phyloP scores from a whole-genome alignment of 2,329 filamentous ascomycete genomes.

The Aspergillus neoniger region DNA sequence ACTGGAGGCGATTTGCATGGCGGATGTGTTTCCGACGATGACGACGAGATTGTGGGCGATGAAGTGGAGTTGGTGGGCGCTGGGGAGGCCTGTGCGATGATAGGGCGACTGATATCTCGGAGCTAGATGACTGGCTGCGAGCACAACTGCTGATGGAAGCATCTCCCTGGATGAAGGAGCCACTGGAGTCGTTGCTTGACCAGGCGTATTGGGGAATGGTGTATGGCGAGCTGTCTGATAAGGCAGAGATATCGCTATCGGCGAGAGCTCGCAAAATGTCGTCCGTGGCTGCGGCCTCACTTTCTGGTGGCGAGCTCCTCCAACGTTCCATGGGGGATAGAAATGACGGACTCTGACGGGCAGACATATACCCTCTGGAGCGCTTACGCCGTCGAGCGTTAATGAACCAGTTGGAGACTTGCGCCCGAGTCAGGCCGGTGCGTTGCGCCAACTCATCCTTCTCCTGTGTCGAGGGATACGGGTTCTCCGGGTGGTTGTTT shows the following conservation, averaged over 20 bases:
- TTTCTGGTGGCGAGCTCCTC: slow-evolving; percentile 65
- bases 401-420: slow-evolving; percentile 87
- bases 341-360: slow-evolving; percentile 26
- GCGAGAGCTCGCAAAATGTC: slow-evolving; percentile 62
- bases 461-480: slow-evolving; percentile 82
- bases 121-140: slow-evolving; percentile 53
- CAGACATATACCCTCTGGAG: background rate
- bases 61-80: slow-evolving; percentile 17
- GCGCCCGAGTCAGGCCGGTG: slow-evolving; percentile 76
- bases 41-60: slow-evolving; percentile 6
- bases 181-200: slow-evolving; percentile 50
- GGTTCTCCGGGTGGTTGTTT: slow-evolving; percentile 71
- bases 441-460: slow-evolving; percentile 72
- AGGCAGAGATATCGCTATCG: background rate
- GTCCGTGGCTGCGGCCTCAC: slow-evolving; percentile 62
- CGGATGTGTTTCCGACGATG: slow-evolving; percentile 31
- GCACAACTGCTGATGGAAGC: slow-evolving; percentile 54
- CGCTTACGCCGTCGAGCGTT: slow-evolving; percentile 70
- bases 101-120: slow-evolving; percentile 46
- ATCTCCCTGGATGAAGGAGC: slow-evolving; percentile 49
- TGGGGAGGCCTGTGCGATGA: background rate
- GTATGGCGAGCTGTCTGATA: slow-evolving; percentile 20
- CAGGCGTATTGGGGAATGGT: slow-evolving; percentile 30
- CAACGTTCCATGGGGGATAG: slow-evolving; percentile 66
- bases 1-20: background rate